Base-by-base conservation (phyloP, 2,329 filamentous ascomycete species). In the Dendrostoma leiphaemia region DNA sequence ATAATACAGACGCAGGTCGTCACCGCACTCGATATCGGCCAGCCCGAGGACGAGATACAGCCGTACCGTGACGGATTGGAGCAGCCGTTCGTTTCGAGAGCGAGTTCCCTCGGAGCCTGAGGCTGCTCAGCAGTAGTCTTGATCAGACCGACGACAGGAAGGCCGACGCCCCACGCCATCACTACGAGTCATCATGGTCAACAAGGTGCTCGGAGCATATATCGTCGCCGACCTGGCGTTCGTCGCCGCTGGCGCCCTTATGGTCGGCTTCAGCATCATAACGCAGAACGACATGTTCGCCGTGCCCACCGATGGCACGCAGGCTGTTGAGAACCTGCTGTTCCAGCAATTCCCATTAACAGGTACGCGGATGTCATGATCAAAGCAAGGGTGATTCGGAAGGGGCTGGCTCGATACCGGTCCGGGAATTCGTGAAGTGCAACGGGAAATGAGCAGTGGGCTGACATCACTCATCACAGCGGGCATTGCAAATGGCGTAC, bases 401-500 rank as follows among this genome's bases (percentile, higher is more conserved):
- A 35, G 24, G 10, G 21, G 9, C 24, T 29, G 29, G n/a, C n/a
- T n/a, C n/a, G n/a, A n/a, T n/a, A n/a, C n/a, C n/a, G n/a, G n/a
- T n/a, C n/a, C n/a, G n/a, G n/a, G n/a, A n/a, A n/a, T n/a, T n/a
- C n/a, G n/a, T n/a, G n/a, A n/a, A n/a, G n/a, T n/a, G n/a, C n/a
- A n/a, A n/a, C n/a, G n/a, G n/a, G n/a, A 13, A 17, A 4, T 21
- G 7, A 55, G 23, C 5, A 32, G n/a, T 4, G 15, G 32, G 24
- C 45, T 53, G 29, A 48, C 51, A 45, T 37, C 15, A 15, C 43
- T 24, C 23, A 52, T 43, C 35, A 48, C 59, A 81, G 88, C 85
- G 49, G 87, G 85, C 56, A 83, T 92, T 59, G 84, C 79, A 65
- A 92, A 92, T 69, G 82, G 85, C 58, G 77, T 85, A 63, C 75